Conservation (phyloP, 2,329 filamentous ascomycete genomes). For the Fusarium foetens region DNA sequence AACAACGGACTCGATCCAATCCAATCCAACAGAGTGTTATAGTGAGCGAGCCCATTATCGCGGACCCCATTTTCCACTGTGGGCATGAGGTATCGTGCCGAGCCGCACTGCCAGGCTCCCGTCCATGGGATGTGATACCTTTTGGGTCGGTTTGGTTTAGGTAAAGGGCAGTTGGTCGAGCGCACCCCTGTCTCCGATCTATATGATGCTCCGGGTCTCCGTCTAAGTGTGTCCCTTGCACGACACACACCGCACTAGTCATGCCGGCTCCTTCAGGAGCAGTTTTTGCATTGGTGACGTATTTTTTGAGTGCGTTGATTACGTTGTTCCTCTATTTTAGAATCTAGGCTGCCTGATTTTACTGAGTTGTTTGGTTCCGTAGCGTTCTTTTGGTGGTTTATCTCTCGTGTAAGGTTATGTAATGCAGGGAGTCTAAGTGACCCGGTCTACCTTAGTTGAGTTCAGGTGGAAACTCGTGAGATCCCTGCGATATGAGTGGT, state of each 20-base stretch:
- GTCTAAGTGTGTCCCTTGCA: slow-evolving; percentile 10
- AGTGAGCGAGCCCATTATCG: background rate
- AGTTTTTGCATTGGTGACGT: background rate
- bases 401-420: slow-evolving; percentile 1
- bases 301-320: background rate
- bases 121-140: slow-evolving; percentile 35
- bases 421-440: background rate
- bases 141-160: slow-evolving; percentile 2
- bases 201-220: slow-evolving; percentile 15
- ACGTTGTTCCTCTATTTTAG: slow-evolving; percentile 5
- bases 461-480: background rate
- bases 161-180: slow-evolving; percentile 7
- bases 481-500: slow-evolving; percentile 20
- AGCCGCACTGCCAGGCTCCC: slow-evolving; percentile 45
- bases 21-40: slow-evolving; percentile 17
- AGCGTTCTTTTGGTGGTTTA: background rate
- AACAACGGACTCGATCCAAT: slow-evolving; percentile 6
- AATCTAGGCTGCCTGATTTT: slow-evolving; percentile 11
- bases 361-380: background rate
- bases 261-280: slow-evolving; percentile 6
- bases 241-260: slow-evolving; percentile 5
- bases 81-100: slow-evolving; percentile 34
- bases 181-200: slow-evolving; percentile 23
- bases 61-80: slow-evolving; percentile 20
- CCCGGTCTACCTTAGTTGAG: background rate